Percentiles rank a stretch among this genome's conserved stretches.
These are phyloP conservation scores for Tieghemiomyces parasiticus DNA, from an alignment of 192 early-diverging fungal species.

Conservation along the genomic window DNA sequence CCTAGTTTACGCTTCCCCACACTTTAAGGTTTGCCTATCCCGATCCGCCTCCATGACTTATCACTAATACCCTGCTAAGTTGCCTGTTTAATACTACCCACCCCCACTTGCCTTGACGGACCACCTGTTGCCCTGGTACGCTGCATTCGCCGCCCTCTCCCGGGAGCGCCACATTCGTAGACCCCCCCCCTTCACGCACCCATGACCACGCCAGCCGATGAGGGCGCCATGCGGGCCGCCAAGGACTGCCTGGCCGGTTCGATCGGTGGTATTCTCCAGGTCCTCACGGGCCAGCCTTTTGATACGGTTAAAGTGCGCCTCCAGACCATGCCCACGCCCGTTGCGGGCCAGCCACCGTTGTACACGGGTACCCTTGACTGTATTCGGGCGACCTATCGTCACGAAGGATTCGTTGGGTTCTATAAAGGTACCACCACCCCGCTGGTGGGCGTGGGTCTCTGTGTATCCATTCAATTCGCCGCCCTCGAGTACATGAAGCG, in stretches of 20 bases:
- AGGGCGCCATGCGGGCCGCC: constrained; percentile 38
- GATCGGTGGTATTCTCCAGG: constrained; percentile 60
- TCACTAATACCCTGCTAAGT: too few relatives aligned
- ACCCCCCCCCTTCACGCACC: too few relatives aligned
- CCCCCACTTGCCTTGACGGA: too few relatives aligned
- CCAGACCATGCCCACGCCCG: constrained; percentile 72
- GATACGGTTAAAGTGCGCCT: constrained; percentile 81
- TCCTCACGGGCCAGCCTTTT: constrained; percentile 66
- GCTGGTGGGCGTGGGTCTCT: constrained; percentile 83
- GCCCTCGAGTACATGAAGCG: constrained; percentile 83
- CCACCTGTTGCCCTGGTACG: too few relatives aligned
- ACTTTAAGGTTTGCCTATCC: too few relatives aligned
- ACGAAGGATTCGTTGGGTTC: constrained; percentile 71
- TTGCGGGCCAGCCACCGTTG: constrained; percentile 35
- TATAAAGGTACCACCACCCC: constrained; percentile 95
- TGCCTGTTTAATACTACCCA: too few relatives aligned
- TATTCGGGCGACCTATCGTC: constrained; percentile 60
- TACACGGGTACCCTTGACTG: constrained; percentile 82
- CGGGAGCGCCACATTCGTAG: too few relatives aligned
- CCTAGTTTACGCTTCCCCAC: too few relatives aligned
- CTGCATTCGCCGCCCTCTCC: too few relatives aligned
- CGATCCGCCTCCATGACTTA: too few relatives aligned
- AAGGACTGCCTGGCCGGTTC: constrained; percentile 66
- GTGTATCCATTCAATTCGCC: constrained; percentile 95
- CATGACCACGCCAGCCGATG: too few relatives aligned